Percentiles rank a stretch among this genome's conserved stretches.
Conservation (phyloP, 2,329 filamentous ascomycete genomes). For the Aspergillus phoenicis region DNA sequence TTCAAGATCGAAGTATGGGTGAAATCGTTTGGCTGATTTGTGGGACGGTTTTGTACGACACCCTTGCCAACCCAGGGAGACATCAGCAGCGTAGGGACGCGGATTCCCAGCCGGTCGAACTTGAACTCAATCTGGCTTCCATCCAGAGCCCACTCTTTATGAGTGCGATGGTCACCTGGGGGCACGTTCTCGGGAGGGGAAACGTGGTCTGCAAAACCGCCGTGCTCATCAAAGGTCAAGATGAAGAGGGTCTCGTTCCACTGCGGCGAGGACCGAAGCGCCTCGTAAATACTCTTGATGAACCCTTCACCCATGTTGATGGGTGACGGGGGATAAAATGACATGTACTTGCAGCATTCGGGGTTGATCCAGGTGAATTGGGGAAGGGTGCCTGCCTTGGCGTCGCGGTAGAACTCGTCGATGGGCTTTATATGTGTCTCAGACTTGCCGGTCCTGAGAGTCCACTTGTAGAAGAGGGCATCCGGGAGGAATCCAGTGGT, state of each 20-base stretch:
- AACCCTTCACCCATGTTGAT: slow-evolving; percentile 50
- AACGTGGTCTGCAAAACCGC: slow-evolving; percentile 53
- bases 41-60: slow-evolving; percentile 43
- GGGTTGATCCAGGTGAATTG: slow-evolving; percentile 55
- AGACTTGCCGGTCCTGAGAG: slow-evolving; percentile 36
- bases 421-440: slow-evolving; percentile 41
- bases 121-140: slow-evolving; percentile 42
- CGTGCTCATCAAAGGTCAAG: slow-evolving; percentile 52
- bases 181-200: slow-evolving; percentile 45
- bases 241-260: slow-evolving; percentile 53
- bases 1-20: slow-evolving; percentile 50
- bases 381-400: slow-evolving; percentile 47
- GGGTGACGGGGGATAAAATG: slow-evolving; percentile 50
- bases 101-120: slow-evolving; percentile 48
- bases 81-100: slow-evolving; percentile 49
- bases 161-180: slow-evolving; percentile 40
- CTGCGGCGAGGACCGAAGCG: slow-evolving; percentile 47
- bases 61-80: slow-evolving; percentile 50
- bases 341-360: slow-evolving; percentile 54
- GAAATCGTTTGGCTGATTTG: slow-evolving; percentile 45
- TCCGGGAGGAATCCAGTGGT: slow-evolving; percentile 49
- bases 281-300: slow-evolving; percentile 52
- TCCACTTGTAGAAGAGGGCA: slow-evolving; percentile 50
- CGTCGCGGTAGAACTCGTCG: slow-evolving; percentile 50
- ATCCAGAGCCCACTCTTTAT: slow-evolving; percentile 35